These are phyloP conservation scores for Eremomyces bilateralis DNA, from an alignment of 495 filamentous ascomycete genomes.

Conservation along the genomic window DNA sequence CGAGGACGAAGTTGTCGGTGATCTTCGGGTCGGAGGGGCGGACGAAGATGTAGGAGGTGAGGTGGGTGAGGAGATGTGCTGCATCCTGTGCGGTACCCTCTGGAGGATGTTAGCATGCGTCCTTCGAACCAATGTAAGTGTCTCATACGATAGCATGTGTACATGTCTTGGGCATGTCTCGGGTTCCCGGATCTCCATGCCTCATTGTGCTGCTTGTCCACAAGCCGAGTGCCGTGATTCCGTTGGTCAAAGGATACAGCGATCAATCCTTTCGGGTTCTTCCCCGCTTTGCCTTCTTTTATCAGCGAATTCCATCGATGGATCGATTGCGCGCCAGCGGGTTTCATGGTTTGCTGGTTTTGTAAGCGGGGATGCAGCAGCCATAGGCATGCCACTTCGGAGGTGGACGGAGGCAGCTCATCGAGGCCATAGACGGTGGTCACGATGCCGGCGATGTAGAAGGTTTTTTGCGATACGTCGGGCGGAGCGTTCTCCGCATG, in stretches of 20 bases:
- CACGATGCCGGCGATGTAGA: constrained; percentile 54
- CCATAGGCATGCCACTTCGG: constrained; percentile 53
- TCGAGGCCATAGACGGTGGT: constrained; percentile 58
- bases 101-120: constrained; percentile 9
- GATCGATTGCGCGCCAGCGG: constrained; percentile 31
- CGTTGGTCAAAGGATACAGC: constrained; percentile 71
- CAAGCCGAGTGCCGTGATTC: constrained; percentile 62
- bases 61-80: constrained; percentile 43
- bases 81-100: constrained; percentile 60
- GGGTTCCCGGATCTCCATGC: constrained; percentile 63
- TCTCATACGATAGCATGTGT: constrained; percentile 31
- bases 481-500: constrained; percentile 14
- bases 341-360: constrained; percentile 46
- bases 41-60: constrained; percentile 55
- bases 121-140: too few species aligned
- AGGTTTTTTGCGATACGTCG: constrained; percentile 36
- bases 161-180: constrained; percentile 78
- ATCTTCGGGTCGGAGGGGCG: constrained; percentile 27
- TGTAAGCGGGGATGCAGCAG: constrained; percentile 61
- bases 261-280: constrained; percentile 33
- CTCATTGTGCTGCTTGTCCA: constrained; percentile 37
- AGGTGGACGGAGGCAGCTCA: constrained; percentile 33
- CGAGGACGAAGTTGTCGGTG: constrained; percentile 49
- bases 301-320: constrained; percentile 31
- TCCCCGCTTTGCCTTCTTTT: constrained; percentile 8